Evolutionary conservation across 805 yeast species (phyloP).

Genomic region (Sugiyamaella valdiviana): DNA sequence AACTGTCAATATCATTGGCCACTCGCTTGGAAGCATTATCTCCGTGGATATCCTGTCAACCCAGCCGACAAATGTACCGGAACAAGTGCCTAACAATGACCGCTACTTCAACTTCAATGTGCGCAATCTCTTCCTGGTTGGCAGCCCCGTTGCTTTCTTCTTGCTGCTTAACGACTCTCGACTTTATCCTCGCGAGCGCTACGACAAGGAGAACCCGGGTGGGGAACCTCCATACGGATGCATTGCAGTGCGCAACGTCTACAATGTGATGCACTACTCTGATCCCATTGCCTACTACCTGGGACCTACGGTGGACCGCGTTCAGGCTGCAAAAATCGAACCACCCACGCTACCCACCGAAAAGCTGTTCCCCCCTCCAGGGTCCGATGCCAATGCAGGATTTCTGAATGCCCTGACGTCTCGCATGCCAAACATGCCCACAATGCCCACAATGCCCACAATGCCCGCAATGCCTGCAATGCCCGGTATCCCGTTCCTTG

Average conservation of each 20-base stretch:
- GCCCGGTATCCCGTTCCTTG: not conserved
- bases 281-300: constrained; percentile 88
- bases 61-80: constrained; percentile 32
- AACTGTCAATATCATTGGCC: constrained; percentile 81
- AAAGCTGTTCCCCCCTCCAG: constrained; percentile 13
- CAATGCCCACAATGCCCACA: no score
- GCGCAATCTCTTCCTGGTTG: constrained; percentile 68
- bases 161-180: constrained; percentile 27
- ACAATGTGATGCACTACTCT: constrained; percentile 80
- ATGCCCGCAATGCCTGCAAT: no score
- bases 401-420: constrained; percentile 12
- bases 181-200: constrained; percentile 21
- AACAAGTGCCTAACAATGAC: constrained; percentile 30
- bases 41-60: constrained; percentile 59
- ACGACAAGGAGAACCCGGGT: constrained; percentile 1
- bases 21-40: constrained; percentile 85
- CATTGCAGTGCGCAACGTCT: constrained; percentile 64
- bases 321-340: constrained; percentile 24
- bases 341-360: constrained; percentile 26
- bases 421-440: constrained; percentile 1
- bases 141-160: constrained; percentile 85
- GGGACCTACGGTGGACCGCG: constrained; percentile 66
- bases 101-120: constrained; percentile 55
- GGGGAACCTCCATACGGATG: constrained; percentile 33
- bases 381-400: constrained; percentile 7